Base-by-base conservation (phyloP, 1,139 yeast species). In the Scheffersomyces illinoinensis region DNA sequence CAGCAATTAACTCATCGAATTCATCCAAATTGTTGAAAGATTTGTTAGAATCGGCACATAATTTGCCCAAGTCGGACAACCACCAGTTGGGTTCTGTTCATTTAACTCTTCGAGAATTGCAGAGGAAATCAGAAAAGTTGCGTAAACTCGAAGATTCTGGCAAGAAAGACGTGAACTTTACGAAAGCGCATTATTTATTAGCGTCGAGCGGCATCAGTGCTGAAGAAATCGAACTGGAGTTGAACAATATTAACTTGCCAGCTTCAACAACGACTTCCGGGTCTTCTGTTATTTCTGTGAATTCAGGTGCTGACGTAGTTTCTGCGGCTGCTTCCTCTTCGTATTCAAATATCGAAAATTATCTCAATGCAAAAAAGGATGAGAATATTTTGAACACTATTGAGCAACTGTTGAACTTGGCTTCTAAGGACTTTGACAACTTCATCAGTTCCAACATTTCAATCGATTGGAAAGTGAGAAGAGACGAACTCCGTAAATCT, bases 161-260 rank as follows among this genome's bases (percentile, higher is more conserved):
- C 10, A 67, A 71, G 58, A 71, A 68, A 33, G 74, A 73, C 47
- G 66, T 76, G 20, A 85, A 86, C 62, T 90, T 85, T 69, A 91
- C 97, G 2, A 91, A 90, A 67, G 98, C 98, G 0, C 98, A 93
- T 68, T 93, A 93, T 71, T 77, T 93, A 54, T 80, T 95, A 58
- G 97, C 98, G 2, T 91, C 96, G 0, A 90, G 96, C 69, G 98
- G 97, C 0, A 83, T 93, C 57, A 89, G 92, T 59, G 91, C 96
- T 53, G 97, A 92, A 67, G 96, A 92, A 59, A 88, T 95, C 54
- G 93, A 90, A 64, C 80, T 82, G 54, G 93, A 91, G 57, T 76
- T 89, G 63, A 83, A 82, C 55, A 61, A 76, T 14, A 74, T 78
- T 47, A 71, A 71, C 51, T 61, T 73, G 14, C 75, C 77, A n/a